A percentile compares a stretch with the other conserved stretches of the same genome.
phyloP scores from a whole-genome alignment of 345 rosid genomes.

The Nasturtium officinale region DNA sequence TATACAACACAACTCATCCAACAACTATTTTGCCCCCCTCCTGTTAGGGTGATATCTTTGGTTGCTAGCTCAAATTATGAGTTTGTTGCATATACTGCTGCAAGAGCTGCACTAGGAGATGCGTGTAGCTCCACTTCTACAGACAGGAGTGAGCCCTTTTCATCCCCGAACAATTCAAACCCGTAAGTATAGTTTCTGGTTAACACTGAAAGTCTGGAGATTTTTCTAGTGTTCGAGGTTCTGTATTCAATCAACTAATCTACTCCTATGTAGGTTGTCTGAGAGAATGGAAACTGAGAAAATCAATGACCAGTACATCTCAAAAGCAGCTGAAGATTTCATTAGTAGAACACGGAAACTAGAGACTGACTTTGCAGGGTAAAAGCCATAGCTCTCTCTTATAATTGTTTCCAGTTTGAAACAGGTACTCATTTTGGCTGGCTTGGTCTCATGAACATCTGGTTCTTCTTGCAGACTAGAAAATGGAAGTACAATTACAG shows the following conservation, averaged over 20 bases:
- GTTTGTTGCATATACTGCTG: constrained; percentile 51
- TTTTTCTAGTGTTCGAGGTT: neutral
- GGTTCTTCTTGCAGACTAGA: constrained; percentile 61
- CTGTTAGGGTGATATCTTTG: constrained; percentile 48
- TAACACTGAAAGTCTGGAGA: neutral
- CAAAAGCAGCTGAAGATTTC: constrained; percentile 67
- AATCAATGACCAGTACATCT: constrained; percentile 53
- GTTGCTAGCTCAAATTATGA: constrained; percentile 59
- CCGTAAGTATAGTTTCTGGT: constrained; percentile 52
- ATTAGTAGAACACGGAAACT: constrained; percentile 57
- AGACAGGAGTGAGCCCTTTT: constrained; percentile 38
- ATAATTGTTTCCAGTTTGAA: neutral
- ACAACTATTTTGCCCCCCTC: constrained; percentile 59
- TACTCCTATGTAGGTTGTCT: constrained; percentile 43
- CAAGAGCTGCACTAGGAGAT: constrained; percentile 68
- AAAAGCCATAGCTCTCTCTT: neutral
- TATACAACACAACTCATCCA: constrained; percentile 84
- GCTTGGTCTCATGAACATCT: constrained; percentile 22
- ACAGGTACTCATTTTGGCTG: neutral
- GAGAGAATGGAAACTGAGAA: constrained; percentile 55
- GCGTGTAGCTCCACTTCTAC: constrained; percentile 56
- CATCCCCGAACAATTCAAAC: constrained; percentile 44
- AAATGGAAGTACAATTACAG: constrained; percentile 60
- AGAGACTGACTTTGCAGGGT: constrained; percentile 70
- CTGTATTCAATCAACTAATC: neutral